Percentiles rank a stretch among this genome's conserved stretches.
Conservation (phyloP, 768 basidiomycete species). For the Boletellus ananas region DNA sequence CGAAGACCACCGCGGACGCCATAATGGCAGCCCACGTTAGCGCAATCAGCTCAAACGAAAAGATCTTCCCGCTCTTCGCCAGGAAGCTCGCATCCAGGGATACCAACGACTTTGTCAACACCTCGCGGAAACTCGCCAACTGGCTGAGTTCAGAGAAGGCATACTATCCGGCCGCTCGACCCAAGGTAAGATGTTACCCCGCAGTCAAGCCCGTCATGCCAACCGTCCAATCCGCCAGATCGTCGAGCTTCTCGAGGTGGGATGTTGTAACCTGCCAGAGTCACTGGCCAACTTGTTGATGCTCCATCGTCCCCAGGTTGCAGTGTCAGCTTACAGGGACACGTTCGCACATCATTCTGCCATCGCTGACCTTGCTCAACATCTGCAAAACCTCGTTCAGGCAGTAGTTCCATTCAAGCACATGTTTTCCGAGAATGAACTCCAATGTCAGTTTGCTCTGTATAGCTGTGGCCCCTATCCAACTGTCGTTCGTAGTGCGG, state of each 20-base stretch:
- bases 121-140: conserved; percentile 35
- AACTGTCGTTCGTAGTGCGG: conserved; percentile 13
- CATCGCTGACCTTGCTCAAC: conserved; percentile 2
- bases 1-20: conserved; percentile 1
- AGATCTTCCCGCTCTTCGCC: conserved; percentile 35
- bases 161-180: conserved; percentile 49
- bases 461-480: neutral
- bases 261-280: conserved; percentile 7
- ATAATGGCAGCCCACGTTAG: conserved; percentile 15
- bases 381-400: conserved; percentile 17
- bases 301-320: conserved; percentile 15
- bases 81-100: conserved; percentile 32
- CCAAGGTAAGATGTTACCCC: conserved; percentile 37
- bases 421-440: conserved; percentile 20
- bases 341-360: conserved; percentile 5
- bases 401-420: conserved; percentile 19
- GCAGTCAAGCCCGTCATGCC: conserved; percentile 1
- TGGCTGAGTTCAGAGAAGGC: conserved; percentile 49
- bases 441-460: conserved; percentile 17
- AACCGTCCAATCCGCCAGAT: conserved; percentile 37
- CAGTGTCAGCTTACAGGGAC: conserved; percentile 14
- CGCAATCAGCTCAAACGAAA: conserved; percentile 31
- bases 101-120: conserved; percentile 15
- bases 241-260: conserved; percentile 45
- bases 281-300: neutral